Evolutionary conservation across 2,329 filamentous ascomycete genomes (phyloP).

Genomic region (Incumbomyces lentus): DNA sequence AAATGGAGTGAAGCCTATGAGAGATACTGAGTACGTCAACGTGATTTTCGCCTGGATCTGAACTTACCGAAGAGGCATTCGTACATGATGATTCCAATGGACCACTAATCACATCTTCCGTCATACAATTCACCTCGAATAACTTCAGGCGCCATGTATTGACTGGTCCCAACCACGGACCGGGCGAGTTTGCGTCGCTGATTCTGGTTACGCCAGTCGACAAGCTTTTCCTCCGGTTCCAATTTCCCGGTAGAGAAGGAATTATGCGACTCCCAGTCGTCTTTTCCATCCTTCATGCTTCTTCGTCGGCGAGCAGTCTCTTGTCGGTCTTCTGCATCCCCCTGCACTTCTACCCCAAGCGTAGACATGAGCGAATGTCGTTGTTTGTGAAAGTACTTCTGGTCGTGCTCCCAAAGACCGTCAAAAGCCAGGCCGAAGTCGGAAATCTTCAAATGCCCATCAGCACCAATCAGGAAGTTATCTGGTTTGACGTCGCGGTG

Average conservation of each 20-base stretch:
- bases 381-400: conserved; percentile 74
- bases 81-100: conserved; percentile 84
- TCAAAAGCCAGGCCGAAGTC: conserved; percentile 95
- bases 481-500: conserved; percentile 95
- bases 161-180: conserved; percentile 87
- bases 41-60: neutral
- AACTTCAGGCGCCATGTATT: conserved; percentile 97
- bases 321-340: conserved; percentile 59
- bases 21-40: neutral
- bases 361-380: conserved; percentile 69
- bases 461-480: conserved; percentile 84
- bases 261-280: neutral
- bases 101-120: conserved; percentile 94
- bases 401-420: conserved; percentile 87
- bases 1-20: conserved; percentile 72
- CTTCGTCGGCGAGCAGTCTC: conserved; percentile 29
- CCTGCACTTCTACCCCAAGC: conserved; percentile 61
- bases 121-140: conserved; percentile 75
- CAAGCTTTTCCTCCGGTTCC: conserved; percentile 38
- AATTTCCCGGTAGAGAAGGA: conserved; percentile 18
- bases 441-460: conserved; percentile 86
- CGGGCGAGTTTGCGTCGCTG: conserved; percentile 64
- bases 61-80: conserved; percentile 66
- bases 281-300: neutral
- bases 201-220: conserved; percentile 60